Evolutionary conservation across 257 asterid species (phyloP).

Genomic region (Linderniella brevidens): DNA sequence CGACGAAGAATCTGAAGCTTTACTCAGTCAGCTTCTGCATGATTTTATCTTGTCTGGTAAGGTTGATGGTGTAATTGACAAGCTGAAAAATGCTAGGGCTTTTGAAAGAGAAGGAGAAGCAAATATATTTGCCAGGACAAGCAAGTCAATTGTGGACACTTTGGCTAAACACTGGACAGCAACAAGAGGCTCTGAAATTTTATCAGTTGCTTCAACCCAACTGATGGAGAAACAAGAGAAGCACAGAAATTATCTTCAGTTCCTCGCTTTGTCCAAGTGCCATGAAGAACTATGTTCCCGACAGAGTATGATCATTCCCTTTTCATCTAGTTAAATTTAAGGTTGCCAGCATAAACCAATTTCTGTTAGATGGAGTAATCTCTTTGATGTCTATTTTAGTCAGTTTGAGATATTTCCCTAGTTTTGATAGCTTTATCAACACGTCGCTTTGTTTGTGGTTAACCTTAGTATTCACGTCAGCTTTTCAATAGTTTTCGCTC

Average conservation of each 20-base stretch:
- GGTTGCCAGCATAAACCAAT: no score
- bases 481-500: no score
- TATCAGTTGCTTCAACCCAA: constrained; percentile 64
- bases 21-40: constrained; percentile 70
- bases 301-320: constrained; percentile 40
- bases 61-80: constrained; percentile 58
- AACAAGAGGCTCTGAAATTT: constrained; percentile 82
- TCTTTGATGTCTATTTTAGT: background rate
- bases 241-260: constrained; percentile 76
- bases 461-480: no score
- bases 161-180: constrained; percentile 97
- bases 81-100: constrained; percentile 53
- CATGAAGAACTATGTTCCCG: constrained; percentile 76
- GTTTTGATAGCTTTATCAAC: no score
- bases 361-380: no score
- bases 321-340: background rate
- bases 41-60: constrained; percentile 70
- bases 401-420: no score
- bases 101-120: constrained; percentile 89
- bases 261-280: constrained; percentile 91
- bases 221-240: constrained; percentile 80
- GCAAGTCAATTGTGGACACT: constrained; percentile 88
- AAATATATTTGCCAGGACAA: constrained; percentile 63
- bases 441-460: no score
- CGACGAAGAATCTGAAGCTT: constrained; percentile 89